Percentiles rank a stretch among this genome's conserved stretches.
Conservation (phyloP, 176 grass and related monocot genomes). For the Pharus latifolius region DNA sequence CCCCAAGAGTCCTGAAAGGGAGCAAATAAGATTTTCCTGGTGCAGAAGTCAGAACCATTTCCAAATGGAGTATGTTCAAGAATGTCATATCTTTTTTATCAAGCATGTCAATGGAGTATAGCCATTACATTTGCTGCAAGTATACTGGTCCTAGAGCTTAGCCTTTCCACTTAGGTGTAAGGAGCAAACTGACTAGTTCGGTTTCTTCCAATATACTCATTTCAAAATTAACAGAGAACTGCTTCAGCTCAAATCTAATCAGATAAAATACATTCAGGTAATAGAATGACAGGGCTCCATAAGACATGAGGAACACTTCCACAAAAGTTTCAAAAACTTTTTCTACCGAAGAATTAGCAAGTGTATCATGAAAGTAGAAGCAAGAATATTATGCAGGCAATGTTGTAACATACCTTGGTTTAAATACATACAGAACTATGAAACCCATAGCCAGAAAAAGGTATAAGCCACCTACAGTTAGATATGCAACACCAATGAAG, state of each 20-base stretch:
- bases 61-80: not conserved
- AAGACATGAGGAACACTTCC: not conserved
- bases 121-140: not conserved
- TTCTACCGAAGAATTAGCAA: not conserved
- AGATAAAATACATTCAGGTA: not conserved
- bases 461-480: slow-evolving; percentile 58
- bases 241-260: not conserved
- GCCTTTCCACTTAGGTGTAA: not conserved
- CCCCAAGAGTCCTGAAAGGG: slow-evolving; percentile 76
- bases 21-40: slow-evolving; percentile 1
- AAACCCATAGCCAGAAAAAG: slow-evolving; percentile 60
- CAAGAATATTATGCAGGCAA: not conserved
- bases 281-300: not conserved
- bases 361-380: not conserved
- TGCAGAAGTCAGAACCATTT: not conserved
- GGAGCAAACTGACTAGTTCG: not conserved
- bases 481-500: slow-evolving; percentile 80
- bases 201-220: not conserved
- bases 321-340: slow-evolving; percentile 5
- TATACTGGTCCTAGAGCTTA: not conserved
- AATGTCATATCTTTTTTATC: not conserved
- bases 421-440: slow-evolving; percentile 61
- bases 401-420: slow-evolving; percentile 54
- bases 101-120: not conserved
- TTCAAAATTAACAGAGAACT: not conserved